Evolutionary conservation across 1,139 yeast genomes (phyloP), one percentile per base, ranked within the genome.

Genomic region (Zygotorulaspora mrakii): DNA sequence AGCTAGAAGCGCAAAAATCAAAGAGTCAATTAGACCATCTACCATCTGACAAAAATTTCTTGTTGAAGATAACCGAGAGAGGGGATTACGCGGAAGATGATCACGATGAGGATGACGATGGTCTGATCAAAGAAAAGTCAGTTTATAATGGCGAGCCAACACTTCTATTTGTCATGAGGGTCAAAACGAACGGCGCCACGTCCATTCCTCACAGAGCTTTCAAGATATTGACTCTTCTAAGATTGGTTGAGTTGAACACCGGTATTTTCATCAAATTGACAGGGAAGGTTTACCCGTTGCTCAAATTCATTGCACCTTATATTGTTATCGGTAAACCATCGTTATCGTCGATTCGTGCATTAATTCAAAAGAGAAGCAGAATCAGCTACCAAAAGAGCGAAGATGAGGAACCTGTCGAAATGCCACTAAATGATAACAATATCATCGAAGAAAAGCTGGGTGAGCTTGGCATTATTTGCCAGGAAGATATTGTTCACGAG

Each of bases 401-500:
- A 21, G 66, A 65, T 7, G 62, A 56, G 11, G 65, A 66, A 35
- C 60, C 61, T 5, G 61, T 65, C 32, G 63, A 64, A 35, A 59
- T 74, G 31, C 72, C 77, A 48, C 66, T 83, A 53, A 84, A 82
- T 59, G 86, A 81, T 63, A 83, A 83, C 67, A 80, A 77, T 53
- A 65, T 78, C 31, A 82, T 83, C 35, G 94, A 83, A 66, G 88
- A 82, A 54, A 68, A 71, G 57, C 70, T 83, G 47, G 89, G 85
- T 22, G 78, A 77, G 26, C 66, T 70, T 42, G 91, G 91, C 12
- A 69, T 81, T 48, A 77, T 83, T 50, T 83, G 94, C 75, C 74
- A 81, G 29, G 94, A 83, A 65, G 94, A 83, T 63, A 70, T 83
- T 44, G 75, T 83, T 42, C 86, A 80, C 57, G 91, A 83, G 62